These are phyloP conservation scores for Tephrocybe sp. DNA, from an alignment of 768 basidiomycete genomes.

Conservation along the genomic window DNA sequence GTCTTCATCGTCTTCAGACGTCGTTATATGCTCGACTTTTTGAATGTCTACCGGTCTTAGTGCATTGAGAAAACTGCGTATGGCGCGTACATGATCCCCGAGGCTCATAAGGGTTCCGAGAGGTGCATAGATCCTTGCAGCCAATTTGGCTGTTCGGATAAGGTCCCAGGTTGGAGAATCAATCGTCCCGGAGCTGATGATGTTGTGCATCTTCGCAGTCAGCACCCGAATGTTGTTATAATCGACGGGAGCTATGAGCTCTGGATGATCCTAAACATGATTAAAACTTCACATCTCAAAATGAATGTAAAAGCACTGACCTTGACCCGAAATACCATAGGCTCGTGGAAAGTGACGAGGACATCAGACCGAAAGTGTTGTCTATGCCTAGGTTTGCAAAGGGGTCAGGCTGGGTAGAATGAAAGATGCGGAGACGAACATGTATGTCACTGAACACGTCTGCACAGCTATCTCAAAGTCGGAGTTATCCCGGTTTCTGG, in stretches of 20 bases:
- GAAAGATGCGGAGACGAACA: constrained; percentile 38
- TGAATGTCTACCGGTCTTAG: constrained; percentile 49
- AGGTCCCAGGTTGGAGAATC: constrained; percentile 86
- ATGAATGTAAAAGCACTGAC: constrained; percentile 28
- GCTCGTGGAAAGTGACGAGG: constrained; percentile 77
- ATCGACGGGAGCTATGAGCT: constrained; percentile 67
- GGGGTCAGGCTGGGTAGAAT: background rate
- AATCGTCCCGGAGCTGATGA: constrained; percentile 75
- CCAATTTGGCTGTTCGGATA: constrained; percentile 73
- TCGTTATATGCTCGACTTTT: constrained; percentile 23
- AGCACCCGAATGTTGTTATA: constrained; percentile 56
- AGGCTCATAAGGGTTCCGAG: constrained; percentile 85
- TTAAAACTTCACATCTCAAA: constrained; percentile 1
- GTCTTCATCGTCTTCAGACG: constrained; percentile 22
- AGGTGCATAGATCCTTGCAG: constrained; percentile 81
- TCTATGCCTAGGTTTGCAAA: constrained; percentile 54
- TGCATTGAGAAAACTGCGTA: constrained; percentile 71
- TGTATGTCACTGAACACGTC: constrained; percentile 83
- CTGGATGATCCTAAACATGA: constrained; percentile 57
- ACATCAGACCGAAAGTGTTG: constrained; percentile 90
- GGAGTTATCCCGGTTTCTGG: constrained; percentile 63
- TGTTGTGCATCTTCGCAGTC: constrained; percentile 63
- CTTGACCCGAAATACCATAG: constrained; percentile 65
- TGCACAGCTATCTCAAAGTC: constrained; percentile 72
- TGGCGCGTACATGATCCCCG: constrained; percentile 81